Evolutionary conservation across 192 early-diverging fungal genomes (phyloP), one percentile per base, ranked within the genome.

Genomic region (Coemansia sp.): DNA sequence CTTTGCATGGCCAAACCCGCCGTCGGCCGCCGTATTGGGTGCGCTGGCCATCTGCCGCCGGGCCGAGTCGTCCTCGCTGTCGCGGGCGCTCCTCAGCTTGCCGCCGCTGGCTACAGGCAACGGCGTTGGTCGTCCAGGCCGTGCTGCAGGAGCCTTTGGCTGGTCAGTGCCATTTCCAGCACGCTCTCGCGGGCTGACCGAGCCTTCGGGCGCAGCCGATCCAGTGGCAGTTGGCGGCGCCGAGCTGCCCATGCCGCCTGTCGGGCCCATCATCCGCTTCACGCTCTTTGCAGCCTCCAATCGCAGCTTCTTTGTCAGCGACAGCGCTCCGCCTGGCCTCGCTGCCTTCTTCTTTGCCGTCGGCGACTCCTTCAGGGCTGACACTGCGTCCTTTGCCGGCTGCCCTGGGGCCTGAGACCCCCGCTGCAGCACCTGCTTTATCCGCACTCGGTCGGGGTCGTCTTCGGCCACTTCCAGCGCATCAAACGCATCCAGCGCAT

Each of bases 401-500:
- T 37, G 28, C 19, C 19, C 25, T 1, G 20, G 14, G 9, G 27
- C 47, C n/a, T 34, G 45, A 3, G 38, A 16, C 22, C 62, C 29
- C 17, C 44, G 54, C 19, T 39, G 44, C 16, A 44, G 44, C 3
- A 51, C 12, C 29, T 26, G 32, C 49, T 26, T 12, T 14, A 65
- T 38, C 7, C 53, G 58, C 45, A 35, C 21, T 16, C 80, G 73
- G 5, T 76, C 76, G 2, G 74, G 55, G 23, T 78, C 78, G 49
- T 79, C 73, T 2, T 44, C 29, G 2, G 64, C 10, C 10, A 83
- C 47, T 0, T 67, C 72, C 20, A 83, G 58, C 20, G 27, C 40
- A 37, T 83, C 78, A 35, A 83, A 79, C 10, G 81, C 81, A 5
- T 39, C 38, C 1, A 60, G 53, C 8, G 78, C 77, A 29, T 75